phyloP scores from a whole-genome alignment of 345 rosid genomes.

The Eucalyptus camaldulensis region DNA sequence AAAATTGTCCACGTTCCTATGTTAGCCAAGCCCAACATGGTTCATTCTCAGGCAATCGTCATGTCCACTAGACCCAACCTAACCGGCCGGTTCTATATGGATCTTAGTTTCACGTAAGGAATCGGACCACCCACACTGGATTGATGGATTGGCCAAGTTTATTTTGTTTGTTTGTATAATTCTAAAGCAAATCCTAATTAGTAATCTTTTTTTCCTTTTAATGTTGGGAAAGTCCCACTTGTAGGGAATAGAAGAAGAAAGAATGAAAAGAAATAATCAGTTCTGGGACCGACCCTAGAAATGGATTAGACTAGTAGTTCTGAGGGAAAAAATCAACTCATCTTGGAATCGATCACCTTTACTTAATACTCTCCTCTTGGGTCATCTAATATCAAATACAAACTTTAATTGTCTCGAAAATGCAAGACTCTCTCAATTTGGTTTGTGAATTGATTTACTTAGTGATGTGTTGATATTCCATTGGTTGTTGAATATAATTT shows the following conservation, averaged over 20 bases:
- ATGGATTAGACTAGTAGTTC: fast-evolving
- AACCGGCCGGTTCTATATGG: background rate
- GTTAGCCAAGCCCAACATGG: background rate
- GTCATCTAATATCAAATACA: background rate
- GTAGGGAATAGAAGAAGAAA: background rate
- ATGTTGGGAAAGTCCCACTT: background rate
- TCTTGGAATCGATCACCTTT: background rate
- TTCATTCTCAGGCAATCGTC: background rate
- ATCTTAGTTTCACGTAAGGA: background rate
- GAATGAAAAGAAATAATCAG: background rate
- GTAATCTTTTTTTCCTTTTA: background rate
- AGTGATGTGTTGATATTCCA: background rate
- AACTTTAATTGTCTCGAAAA: background rate
- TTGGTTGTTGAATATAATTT: background rate
- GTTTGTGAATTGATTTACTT: background rate
- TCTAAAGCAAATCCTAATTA: background rate
- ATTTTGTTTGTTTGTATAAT: background rate
- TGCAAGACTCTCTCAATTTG: background rate
- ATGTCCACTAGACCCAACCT: background rate
- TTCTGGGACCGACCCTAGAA: fast-evolving
- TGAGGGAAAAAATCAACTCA: fast-evolving
- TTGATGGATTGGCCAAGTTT: background rate
- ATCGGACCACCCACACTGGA: background rate
- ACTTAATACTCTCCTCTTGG: background rate
- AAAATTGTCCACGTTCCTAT: background rate